phyloP scores from a whole-genome alignment of 106 monocot genomes.

The Dioscorea dumetorum region DNA sequence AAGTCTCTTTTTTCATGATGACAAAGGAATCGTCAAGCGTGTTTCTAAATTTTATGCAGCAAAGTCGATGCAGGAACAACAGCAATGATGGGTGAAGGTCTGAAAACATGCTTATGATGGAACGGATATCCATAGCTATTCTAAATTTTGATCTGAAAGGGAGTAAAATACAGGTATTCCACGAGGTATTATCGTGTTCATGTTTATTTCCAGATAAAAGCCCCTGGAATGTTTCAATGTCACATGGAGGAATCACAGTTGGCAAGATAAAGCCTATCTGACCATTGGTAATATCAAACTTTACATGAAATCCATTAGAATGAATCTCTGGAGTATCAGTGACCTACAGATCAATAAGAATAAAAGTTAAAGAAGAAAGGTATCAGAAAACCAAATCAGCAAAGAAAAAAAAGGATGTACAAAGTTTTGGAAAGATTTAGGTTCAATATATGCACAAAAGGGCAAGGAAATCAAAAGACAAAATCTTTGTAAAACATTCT shows the following conservation, averaged over 20 bases:
- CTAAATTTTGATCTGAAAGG: conserved; percentile 67
- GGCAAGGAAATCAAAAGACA: no score
- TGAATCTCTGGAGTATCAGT: conserved; percentile 99
- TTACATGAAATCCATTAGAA: conserved; percentile 85
- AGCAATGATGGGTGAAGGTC: conserved; percentile 97
- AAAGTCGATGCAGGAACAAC: conserved; percentile 74
- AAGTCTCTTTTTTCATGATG: conserved; percentile 61
- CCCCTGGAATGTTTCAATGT: conserved; percentile 25
- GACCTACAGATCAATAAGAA: conserved; percentile 33
- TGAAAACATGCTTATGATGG: conserved; percentile 75
- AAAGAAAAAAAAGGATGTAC: no score
- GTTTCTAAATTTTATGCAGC: conserved; percentile 82
- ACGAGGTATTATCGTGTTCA: conserved; percentile 18
- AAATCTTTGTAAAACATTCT: no score
- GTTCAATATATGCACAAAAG: no score
- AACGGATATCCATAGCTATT: conserved; percentile 31
- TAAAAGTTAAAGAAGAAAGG: not conserved
- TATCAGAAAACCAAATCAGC: not conserved
- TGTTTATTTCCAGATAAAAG: conserved; percentile 38
- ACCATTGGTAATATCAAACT: conserved; percentile 93
- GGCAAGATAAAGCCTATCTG: conserved; percentile 98
- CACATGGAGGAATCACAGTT: conserved; percentile 60
- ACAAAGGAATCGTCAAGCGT: conserved; percentile 47
- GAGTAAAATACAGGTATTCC: conserved; percentile 92
- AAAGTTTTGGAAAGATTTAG: no score